Evolutionary conservation across 2,329 filamentous ascomycete genomes (phyloP).

Genomic region (Microdochium paspali): DNA sequence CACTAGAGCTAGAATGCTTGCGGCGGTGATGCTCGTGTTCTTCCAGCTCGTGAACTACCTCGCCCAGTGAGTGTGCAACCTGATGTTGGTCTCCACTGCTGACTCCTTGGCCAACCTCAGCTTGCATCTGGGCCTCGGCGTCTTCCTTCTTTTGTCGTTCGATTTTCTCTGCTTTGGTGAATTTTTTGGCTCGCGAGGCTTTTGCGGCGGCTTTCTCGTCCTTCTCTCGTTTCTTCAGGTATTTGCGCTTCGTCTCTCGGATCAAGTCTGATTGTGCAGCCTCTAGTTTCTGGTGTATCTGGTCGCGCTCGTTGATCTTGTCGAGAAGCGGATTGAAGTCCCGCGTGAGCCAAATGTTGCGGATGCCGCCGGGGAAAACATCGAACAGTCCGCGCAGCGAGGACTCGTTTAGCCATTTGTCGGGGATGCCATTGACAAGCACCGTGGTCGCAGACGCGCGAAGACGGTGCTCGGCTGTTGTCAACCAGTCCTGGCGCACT

Average conservation of each 20-base stretch:
- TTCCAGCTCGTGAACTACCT: slow-evolving; percentile 14
- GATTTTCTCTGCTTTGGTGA: slow-evolving; percentile 40
- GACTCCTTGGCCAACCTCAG: slow-evolving; percentile 36
- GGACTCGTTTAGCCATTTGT: slow-evolving; percentile 80
- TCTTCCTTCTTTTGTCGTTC: slow-evolving; percentile 38
- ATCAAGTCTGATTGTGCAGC: slow-evolving; percentile 78
- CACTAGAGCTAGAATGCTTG: slow-evolving; percentile 2
- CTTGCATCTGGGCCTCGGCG: slow-evolving; percentile 37
- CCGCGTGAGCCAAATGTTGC: slow-evolving; percentile 94
- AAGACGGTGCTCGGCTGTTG: slow-evolving; percentile 87
- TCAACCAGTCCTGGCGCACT: slow-evolving; percentile 87
- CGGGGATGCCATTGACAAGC: slow-evolving; percentile 80
- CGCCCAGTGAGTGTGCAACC: slow-evolving; percentile 18
- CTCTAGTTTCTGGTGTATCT: slow-evolving; percentile 65
- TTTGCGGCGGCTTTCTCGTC: slow-evolving; percentile 57
- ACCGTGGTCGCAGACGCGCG: slow-evolving; percentile 93
- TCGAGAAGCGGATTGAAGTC: slow-evolving; percentile 76
- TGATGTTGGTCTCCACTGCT: slow-evolving; percentile 43
- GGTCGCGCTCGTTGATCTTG: slow-evolving; percentile 70
- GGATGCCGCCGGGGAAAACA: slow-evolving; percentile 88
- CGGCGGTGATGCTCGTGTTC: slow-evolving; percentile 7
- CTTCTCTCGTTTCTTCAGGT: slow-evolving; percentile 58
- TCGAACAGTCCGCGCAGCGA: slow-evolving; percentile 81
- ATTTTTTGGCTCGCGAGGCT: slow-evolving; percentile 33
- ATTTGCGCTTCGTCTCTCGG: slow-evolving; percentile 65